Conservation (phyloP, 2,329 filamentous ascomycete species). For the Aspergillus puulaauensis region DNA sequence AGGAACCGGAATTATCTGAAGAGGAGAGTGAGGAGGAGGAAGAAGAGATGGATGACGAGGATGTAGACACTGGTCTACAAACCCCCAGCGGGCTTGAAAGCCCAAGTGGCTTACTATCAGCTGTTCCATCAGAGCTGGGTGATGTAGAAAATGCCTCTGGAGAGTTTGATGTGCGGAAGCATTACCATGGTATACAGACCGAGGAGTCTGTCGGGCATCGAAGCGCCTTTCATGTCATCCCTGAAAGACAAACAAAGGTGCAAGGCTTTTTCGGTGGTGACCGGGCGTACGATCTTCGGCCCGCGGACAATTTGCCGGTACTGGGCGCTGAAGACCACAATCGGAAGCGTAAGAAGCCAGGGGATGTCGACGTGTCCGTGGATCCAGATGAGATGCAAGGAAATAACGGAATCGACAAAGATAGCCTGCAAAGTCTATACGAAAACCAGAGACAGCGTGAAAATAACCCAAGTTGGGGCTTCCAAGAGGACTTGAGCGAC, state of each 20-base stretch:
- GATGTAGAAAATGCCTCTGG: constrained; percentile 75
- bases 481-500: constrained; percentile 87
- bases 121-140: constrained; percentile 75
- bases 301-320: constrained; percentile 62
- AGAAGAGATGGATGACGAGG: constrained; percentile 57
- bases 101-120: constrained; percentile 75
- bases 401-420: constrained; percentile 77
- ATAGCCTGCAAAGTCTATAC: constrained; percentile 76
- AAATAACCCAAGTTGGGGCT: constrained; percentile 68
- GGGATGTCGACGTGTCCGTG: constrained; percentile 89
- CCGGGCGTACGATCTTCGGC: constrained; percentile 83
- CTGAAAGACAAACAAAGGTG: constrained; percentile 79
- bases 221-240: constrained; percentile 84
- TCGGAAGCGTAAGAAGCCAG: constrained; percentile 90
- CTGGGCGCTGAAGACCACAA: constrained; percentile 76
- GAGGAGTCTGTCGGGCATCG: constrained; percentile 74
- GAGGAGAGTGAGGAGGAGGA: constrained; percentile 68
- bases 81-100: constrained; percentile 74
- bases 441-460: constrained; percentile 68
- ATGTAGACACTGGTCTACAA: constrained; percentile 57
- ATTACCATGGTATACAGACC: constrained; percentile 79
- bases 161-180: constrained; percentile 89
- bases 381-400: constrained; percentile 77
- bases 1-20: constrained; percentile 73
- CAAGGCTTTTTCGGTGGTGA: constrained; percentile 97